phyloP scores from a whole-genome alignment of 176 grass and related monocot genomes.

The Triticum monococcum region DNA sequence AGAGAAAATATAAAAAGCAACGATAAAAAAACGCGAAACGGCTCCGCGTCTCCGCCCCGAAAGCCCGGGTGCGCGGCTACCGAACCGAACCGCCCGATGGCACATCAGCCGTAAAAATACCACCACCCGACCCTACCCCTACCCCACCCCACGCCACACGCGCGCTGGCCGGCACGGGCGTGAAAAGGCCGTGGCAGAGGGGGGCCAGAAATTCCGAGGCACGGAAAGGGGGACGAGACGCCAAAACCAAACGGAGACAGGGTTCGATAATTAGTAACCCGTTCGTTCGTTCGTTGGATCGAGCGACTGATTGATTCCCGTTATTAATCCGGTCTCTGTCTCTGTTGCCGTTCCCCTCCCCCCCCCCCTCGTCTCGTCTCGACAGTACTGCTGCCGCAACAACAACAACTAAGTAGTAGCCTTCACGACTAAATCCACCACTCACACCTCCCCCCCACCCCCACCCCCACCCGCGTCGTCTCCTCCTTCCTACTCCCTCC shows the following conservation, averaged over 20 bases:
- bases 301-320: not conserved
- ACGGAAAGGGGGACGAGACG: not conserved
- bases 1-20: not conserved
- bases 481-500: not conserved
- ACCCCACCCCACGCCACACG: no score
- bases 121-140: no score
- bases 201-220: not conserved
- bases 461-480: constrained; percentile 6
- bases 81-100: not conserved
- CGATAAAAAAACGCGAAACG: not conserved
- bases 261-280: not conserved
- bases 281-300: not conserved
- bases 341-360: not conserved
- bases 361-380: not conserved
- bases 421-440: constrained; percentile 62
- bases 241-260: not conserved
- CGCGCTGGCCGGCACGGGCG: not conserved
- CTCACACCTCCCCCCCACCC: not conserved
- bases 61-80: constrained; percentile 31
- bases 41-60: constrained; percentile 24
- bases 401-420: constrained; percentile 40
- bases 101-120: constrained; percentile 19
- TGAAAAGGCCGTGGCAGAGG: not conserved
- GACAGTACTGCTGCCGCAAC: not conserved
- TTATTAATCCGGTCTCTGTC: not conserved